These are phyloP conservation scores for Erysimum pusillum DNA, from an alignment of 441 rosid species.

Conservation along the genomic window DNA sequence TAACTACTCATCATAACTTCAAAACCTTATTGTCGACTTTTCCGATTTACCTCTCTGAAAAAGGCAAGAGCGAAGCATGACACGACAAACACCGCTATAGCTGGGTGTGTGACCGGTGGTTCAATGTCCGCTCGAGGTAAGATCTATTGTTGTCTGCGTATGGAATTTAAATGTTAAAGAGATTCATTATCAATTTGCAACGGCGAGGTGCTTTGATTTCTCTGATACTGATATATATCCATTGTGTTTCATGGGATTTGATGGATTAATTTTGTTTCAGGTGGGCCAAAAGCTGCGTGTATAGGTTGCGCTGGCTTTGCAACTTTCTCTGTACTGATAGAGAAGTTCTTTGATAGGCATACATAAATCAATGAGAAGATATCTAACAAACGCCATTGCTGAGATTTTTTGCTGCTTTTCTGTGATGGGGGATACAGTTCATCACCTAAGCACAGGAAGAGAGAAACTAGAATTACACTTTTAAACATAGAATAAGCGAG, in stretches of 20 bases:
- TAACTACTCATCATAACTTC: slow-evolving; percentile 6
- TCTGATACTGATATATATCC: neutral
- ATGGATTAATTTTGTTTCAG: slow-evolving; percentile 48
- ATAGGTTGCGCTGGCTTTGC: slow-evolving; percentile 95
- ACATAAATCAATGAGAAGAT: slow-evolving; percentile 45
- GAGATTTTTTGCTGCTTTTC: slow-evolving; percentile 29
- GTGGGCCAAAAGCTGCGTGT: slow-evolving; percentile 93
- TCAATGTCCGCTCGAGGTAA: slow-evolving; percentile 81
- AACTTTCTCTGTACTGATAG: slow-evolving; percentile 87
- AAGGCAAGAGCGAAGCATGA: slow-evolving; percentile 97
- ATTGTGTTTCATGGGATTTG: neutral
- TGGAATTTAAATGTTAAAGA: neutral
- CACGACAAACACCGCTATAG: slow-evolving; percentile 74
- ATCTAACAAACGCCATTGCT: slow-evolving; percentile 33
- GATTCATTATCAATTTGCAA: neutral
- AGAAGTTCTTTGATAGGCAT: slow-evolving; percentile 89
- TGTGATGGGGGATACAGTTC: slow-evolving; percentile 4
- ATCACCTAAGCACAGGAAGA: slow-evolving; percentile 30
- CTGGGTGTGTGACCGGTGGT: slow-evolving; percentile 96
- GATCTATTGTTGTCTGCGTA: slow-evolving; percentile 6
- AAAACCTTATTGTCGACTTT: neutral
- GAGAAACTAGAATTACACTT: slow-evolving; percentile 29
- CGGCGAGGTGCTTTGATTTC: neutral
- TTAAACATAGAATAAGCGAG: slow-evolving; percentile 30
- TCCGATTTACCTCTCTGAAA: slow-evolving; percentile 22